These are phyloP conservation scores for Ascochyta rabiei DNA, from an alignment of 2,329 filamentous ascomycete genomes.

Conservation along the genomic window DNA sequence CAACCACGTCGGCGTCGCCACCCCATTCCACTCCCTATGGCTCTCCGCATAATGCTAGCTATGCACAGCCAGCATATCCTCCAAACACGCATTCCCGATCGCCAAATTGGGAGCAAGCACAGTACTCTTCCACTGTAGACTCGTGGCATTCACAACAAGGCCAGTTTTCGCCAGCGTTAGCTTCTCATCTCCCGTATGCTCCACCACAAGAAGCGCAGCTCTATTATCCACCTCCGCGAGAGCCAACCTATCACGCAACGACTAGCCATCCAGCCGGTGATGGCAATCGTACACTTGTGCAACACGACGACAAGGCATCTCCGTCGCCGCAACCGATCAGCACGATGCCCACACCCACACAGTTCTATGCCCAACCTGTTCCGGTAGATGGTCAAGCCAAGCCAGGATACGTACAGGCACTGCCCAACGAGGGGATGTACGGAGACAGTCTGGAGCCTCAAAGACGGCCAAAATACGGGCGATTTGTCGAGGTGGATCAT, in stretches of 20 bases:
- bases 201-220: constrained; percentile 27
- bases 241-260: constrained; percentile 22
- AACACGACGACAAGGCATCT: constrained; percentile 26
- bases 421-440: not conserved
- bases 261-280: constrained; percentile 21
- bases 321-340: constrained; percentile 6
- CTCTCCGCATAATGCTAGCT: constrained; percentile 3
- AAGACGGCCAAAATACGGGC: constrained; percentile 11
- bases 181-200: constrained; percentile 16
- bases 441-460: not conserved
- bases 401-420: not conserved
- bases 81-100: constrained; percentile 22
- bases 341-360: constrained; percentile 37
- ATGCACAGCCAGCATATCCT: constrained; percentile 15
- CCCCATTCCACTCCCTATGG: constrained; percentile 11
- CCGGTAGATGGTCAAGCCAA: not conserved
- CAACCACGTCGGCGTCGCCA: constrained; percentile 23
- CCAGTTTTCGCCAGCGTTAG: constrained; percentile 31
- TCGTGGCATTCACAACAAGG: constrained; percentile 30
- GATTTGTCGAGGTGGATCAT: constrained; percentile 14
- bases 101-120: constrained; percentile 27
- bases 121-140: constrained; percentile 24
- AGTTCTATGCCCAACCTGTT: constrained; percentile 43
- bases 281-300: constrained; percentile 22
- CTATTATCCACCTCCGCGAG: constrained; percentile 39